Percentiles rank a stretch among this genome's conserved stretches.
Evolutionary conservation across 495 filamentous ascomycete species (phyloP).

Genomic region (Lepidopterella palustris): DNA sequence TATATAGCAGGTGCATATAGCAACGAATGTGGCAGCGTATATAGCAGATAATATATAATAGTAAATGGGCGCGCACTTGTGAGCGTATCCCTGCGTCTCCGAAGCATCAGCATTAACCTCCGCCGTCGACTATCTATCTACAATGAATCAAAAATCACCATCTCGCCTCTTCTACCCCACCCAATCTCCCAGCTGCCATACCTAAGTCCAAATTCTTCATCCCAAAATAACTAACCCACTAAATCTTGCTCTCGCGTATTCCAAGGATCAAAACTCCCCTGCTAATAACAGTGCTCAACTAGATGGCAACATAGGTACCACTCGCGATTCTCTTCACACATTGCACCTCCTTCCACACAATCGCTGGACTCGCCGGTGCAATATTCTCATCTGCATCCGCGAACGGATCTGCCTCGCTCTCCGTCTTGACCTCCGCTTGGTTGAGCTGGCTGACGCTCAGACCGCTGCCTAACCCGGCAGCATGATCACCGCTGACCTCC

Average conservation of each 20-base stretch:
- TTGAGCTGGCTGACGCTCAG: constrained; percentile 52
- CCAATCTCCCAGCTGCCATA: not conserved
- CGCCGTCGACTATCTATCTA: not conserved
- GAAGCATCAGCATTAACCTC: not conserved
- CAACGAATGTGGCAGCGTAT: too few relatives aligned
- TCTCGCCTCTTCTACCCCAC: not conserved
- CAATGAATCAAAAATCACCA: not conserved
- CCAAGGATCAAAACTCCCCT: too few relatives aligned
- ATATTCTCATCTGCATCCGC: constrained; percentile 51
- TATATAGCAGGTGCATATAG: too few relatives aligned
- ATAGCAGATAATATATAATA: too few relatives aligned
- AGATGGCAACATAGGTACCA: constrained; percentile 40
- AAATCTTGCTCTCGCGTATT: too few relatives aligned
- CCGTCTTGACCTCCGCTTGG: constrained; percentile 38
- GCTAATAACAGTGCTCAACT: too few relatives aligned
- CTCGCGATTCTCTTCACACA: constrained; percentile 65
- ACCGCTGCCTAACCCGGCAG: constrained; percentile 47
- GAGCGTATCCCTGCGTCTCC: not conserved
- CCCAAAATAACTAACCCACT: too few relatives aligned
- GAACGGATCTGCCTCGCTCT: constrained; percentile 55
- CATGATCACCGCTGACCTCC: constrained; percentile 56
- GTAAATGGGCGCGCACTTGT: too few relatives aligned
- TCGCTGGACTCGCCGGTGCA: constrained; percentile 34
- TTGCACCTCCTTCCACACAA: constrained; percentile 66
- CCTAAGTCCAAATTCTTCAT: too few relatives aligned